phyloP scores from a whole-genome alignment of 768 basidiomycete species.

The Tephrocybe sp. region DNA sequence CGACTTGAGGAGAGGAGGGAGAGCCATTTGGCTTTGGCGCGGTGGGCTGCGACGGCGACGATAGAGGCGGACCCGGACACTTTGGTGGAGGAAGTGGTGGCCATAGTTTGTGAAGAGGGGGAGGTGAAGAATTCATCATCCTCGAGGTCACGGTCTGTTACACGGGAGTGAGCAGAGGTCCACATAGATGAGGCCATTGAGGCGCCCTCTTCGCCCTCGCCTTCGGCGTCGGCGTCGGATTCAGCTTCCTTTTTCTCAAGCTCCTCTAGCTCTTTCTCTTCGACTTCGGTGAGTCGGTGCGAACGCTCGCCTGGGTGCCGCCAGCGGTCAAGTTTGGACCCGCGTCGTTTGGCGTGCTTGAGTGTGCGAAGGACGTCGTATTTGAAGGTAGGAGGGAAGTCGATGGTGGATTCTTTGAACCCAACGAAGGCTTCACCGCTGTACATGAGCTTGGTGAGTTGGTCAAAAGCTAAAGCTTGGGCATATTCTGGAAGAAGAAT shows the following conservation, averaged over 20 bases:
- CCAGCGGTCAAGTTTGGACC: conserved; percentile 36
- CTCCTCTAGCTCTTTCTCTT: conserved; percentile 35
- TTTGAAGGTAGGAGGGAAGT: conserved; percentile 94
- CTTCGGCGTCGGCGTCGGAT: conserved; percentile 39
- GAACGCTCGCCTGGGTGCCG: conserved; percentile 32
- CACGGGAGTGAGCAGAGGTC: conserved; percentile 44
- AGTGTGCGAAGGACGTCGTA: conserved; percentile 73
- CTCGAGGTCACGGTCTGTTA: conserved; percentile 35
- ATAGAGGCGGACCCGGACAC: too few relatives aligned
- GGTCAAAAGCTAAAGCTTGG: conserved; percentile 89
- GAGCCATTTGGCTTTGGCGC: conserved; percentile 58
- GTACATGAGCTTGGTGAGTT: conserved; percentile 77
- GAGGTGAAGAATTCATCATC: conserved; percentile 37
- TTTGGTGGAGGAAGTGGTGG: conserved; percentile 33
- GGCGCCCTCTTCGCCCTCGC: conserved; percentile 38
- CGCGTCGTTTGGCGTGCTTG: conserved; percentile 46
- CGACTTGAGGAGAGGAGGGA: conserved; percentile 38
- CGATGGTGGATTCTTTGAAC: conserved; percentile 76
- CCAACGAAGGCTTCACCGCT: conserved; percentile 69
- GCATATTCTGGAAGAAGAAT: conserved; percentile 57
- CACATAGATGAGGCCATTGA: conserved; percentile 57
- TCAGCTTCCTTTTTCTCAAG: conserved; percentile 38
- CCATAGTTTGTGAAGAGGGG: conserved; percentile 26
- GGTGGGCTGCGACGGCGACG: conserved; percentile 40
- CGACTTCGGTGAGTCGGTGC: conserved; percentile 34